A percentile compares a stretch with the other conserved stretches of the same genome.
Conservation (phyloP, 805 yeast genomes). For the Candida boidinii region DNA sequence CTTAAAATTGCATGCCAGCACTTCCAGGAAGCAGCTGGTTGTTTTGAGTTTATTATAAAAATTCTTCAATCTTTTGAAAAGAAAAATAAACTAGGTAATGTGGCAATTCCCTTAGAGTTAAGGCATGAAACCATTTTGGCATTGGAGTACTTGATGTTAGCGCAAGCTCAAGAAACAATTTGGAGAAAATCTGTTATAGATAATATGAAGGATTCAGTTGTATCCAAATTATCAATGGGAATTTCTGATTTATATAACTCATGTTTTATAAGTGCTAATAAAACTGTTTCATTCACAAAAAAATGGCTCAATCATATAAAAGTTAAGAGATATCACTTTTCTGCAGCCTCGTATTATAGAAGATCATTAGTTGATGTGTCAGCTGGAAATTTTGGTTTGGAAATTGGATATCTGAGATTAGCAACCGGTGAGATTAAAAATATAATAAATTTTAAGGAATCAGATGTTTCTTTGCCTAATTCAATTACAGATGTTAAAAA, state of each 20-base stretch:
- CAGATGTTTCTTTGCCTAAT: too few species aligned
- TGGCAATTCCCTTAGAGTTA: constrained; percentile 33
- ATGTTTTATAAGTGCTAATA: constrained; percentile 34
- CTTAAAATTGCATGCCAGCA: constrained; percentile 52
- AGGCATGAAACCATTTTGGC: constrained; percentile 41
- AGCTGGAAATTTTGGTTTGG: constrained; percentile 56
- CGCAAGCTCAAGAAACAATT: constrained; percentile 82
- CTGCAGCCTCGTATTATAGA: constrained; percentile 64
- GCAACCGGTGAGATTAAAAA: constrained; percentile 30
- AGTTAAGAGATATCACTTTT: constrained; percentile 57
- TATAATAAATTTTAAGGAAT: constrained; percentile 30
- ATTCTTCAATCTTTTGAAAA: constrained; percentile 12
- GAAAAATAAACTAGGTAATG: constrained; percentile 9
- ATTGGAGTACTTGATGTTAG: constrained; percentile 48
- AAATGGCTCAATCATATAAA: constrained; percentile 61
- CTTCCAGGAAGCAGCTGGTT: constrained; percentile 69
- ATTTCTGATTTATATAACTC: constrained; percentile 47
- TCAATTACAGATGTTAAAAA: constrained; percentile 44
- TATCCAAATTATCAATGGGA: constrained; percentile 59
- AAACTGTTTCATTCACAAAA: constrained; percentile 25
- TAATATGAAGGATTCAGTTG: constrained; percentile 45
- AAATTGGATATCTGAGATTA: constrained; percentile 46
- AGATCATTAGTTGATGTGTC: constrained; percentile 42
- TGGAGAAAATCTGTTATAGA: constrained; percentile 64
- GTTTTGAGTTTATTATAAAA: constrained; percentile 32